These are phyloP conservation scores for Neurospora sp. DNA, from an alignment of 495 filamentous ascomycete species.

Conservation along the genomic window DNA sequence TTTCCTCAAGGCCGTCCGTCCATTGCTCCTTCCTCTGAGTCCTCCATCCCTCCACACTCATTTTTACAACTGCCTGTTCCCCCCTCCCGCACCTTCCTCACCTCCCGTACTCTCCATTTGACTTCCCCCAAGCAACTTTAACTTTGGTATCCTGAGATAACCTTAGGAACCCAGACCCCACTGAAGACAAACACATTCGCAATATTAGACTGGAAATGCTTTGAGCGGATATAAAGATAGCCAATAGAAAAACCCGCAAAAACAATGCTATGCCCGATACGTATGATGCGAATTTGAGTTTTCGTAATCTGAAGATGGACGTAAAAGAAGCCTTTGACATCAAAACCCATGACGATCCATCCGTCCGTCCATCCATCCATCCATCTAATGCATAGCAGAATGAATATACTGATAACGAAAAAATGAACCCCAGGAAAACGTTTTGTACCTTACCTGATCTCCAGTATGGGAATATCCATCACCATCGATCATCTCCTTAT, in stretches of 20 bases:
- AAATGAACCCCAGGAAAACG: neutral
- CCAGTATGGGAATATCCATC: neutral
- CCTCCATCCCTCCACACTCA: too few species aligned
- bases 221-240: neutral
- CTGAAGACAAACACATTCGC: neutral
- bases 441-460: neutral
- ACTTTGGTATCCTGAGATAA: neutral
- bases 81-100: neutral
- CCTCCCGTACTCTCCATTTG: neutral
- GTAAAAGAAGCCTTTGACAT: neutral
- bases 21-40: neutral
- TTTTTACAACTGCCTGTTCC: too few species aligned
- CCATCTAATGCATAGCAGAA: neutral
- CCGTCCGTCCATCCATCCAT: neutral
- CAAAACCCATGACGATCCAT: neutral
- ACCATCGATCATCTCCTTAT: neutral
- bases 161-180: neutral
- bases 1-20: neutral
- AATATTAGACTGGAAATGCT: neutral
- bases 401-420: neutral
- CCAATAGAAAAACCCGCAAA: neutral
- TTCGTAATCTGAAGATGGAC: neutral
- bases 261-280: neutral
- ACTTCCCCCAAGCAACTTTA: neutral
- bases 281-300: neutral